Evolutionary conservation across 1,284 basidiomycete species (phyloP), one percentile per base, ranked within the genome.

Genomic region (Ganoderma lucidum): DNA sequence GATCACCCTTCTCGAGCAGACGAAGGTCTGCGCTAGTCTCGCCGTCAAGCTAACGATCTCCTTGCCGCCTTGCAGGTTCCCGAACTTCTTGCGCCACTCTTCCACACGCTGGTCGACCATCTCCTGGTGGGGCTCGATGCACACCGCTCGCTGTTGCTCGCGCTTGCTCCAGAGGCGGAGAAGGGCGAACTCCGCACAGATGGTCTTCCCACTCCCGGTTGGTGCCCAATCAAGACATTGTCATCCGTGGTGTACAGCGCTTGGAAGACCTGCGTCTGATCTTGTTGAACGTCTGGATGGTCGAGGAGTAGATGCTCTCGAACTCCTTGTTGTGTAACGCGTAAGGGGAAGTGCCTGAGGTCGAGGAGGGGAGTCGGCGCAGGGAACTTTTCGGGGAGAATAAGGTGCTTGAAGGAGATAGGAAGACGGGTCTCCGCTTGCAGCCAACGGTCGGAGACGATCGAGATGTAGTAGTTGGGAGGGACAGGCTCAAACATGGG

Each of bases 261-360:
- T 75, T 99, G 97, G 91, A 99, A 99, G 45, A 98, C 96, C 82
- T 99, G 98, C 0, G 96, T 99, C 80, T 99, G 98, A 99, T 98
- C 83, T 98, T 99, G 88, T 99, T 99, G 87, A 99, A 98, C 0
- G 88, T 89, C 70, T 90, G 85, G 72, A 97, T 92, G 0, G 87
- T 88, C 19, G 87, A 88, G 0, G 90, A 88, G 80, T 98, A 99
- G 56, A 98, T 88, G 5, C 85, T 84, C 79, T 99, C 95, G 73
- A 93, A 98, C 70, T 96, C 94, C 78, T 91, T 90, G 85, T 97
- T 97, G 81, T 97, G 95, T 3, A 99, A 85, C 1, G 96, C 96
- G 94, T 90, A 9, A 98, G 85, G 0, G 97, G 97, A 0, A 98
- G 88, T 1, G 94, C 85, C 80, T 99, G 97, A 10, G 88, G 73